Percentiles rank a stretch among this genome's conserved stretches.
Conservation (phyloP, 139 green algal genomes). For the Klebsormidium nitens region DNA sequence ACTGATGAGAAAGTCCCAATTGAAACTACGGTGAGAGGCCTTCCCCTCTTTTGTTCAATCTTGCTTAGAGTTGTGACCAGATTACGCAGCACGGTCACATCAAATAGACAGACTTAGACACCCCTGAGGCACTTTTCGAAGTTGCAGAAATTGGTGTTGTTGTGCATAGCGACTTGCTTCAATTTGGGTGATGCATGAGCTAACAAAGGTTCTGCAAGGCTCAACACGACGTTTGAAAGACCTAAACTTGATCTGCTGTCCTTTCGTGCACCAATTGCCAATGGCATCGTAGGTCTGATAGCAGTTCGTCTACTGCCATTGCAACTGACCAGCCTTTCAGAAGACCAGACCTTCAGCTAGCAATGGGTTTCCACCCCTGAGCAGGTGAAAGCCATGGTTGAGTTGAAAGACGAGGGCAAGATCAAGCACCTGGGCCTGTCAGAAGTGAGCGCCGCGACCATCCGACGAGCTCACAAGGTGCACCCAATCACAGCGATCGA, state of each 20-base stretch:
- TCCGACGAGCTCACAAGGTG: slow-evolving; percentile 54
- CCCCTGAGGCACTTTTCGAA: neutral
- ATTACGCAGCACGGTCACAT: neutral
- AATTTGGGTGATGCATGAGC: too few species aligned
- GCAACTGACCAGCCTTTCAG: neutral
- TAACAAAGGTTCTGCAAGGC: too few species aligned
- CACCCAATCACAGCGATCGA: slow-evolving; percentile 61
- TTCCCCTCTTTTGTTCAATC: too few species aligned
- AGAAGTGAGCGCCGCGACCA: slow-evolving; percentile 53
- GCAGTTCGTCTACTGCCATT: neutral
- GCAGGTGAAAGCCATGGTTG: slow-evolving; percentile 47
- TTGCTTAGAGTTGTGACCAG: neutral
- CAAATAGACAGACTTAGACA: neutral
- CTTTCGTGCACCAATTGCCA: neutral
- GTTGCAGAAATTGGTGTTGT: neutral
- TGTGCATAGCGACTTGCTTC: too few species aligned
- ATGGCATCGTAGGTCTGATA: neutral
- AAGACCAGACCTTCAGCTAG: too few species aligned
- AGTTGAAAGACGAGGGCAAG: slow-evolving; percentile 64
- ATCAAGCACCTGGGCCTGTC: slow-evolving; percentile 63
- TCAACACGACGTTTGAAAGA: neutral
- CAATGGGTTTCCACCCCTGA: too few species aligned
- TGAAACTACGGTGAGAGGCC: slow-evolving; percentile 52
- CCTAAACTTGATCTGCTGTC: too few species aligned
- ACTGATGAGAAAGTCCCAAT: slow-evolving; percentile 55